phyloP scores from a whole-genome alignment of 495 filamentous ascomycete genomes.

The Trichocladium uniseriatum region DNA sequence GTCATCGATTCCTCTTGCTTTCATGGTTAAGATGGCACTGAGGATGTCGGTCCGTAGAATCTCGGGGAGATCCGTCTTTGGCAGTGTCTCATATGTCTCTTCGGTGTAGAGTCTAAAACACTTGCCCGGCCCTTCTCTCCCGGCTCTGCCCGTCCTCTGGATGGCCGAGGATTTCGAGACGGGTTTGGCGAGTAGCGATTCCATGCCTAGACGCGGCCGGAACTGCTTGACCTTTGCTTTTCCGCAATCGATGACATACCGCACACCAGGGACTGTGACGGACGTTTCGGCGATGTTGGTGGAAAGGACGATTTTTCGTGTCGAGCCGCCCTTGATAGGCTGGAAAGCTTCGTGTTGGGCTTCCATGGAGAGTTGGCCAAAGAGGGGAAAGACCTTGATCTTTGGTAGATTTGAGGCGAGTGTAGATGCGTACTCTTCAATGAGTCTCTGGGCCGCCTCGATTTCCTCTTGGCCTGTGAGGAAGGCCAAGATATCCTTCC shows the following conservation, averaged over 20 bases:
- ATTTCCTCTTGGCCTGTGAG: constrained; percentile 92
- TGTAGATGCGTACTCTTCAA: constrained; percentile 65
- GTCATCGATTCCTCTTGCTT: constrained; percentile 79
- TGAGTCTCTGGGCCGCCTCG: constrained; percentile 65
- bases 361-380: constrained; percentile 48
- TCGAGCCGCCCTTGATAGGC: constrained; percentile 58
- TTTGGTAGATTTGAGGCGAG: constrained; percentile 70
- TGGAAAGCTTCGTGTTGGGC: constrained; percentile 81
- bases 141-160: constrained; percentile 85
- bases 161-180: constrained; percentile 92
- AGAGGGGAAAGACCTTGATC: constrained; percentile 41
- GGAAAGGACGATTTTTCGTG: constrained; percentile 80
- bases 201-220: constrained; percentile 71
- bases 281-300: constrained; percentile 99
- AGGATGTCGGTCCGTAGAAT: constrained; percentile 85
- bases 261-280: constrained; percentile 87
- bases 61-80: constrained; percentile 72
- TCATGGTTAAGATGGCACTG: constrained; percentile 84
- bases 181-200: constrained; percentile 81
- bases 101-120: constrained; percentile 90
- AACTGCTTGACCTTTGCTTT: constrained; percentile 94
- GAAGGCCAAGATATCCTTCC: constrained; percentile 76
- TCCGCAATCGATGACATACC: constrained; percentile 85
- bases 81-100: constrained; percentile 57
- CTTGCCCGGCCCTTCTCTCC: constrained; percentile 81